phyloP scores from a whole-genome alignment of 2,329 filamentous ascomycete species.

The Arthrobotrys iridis region DNA sequence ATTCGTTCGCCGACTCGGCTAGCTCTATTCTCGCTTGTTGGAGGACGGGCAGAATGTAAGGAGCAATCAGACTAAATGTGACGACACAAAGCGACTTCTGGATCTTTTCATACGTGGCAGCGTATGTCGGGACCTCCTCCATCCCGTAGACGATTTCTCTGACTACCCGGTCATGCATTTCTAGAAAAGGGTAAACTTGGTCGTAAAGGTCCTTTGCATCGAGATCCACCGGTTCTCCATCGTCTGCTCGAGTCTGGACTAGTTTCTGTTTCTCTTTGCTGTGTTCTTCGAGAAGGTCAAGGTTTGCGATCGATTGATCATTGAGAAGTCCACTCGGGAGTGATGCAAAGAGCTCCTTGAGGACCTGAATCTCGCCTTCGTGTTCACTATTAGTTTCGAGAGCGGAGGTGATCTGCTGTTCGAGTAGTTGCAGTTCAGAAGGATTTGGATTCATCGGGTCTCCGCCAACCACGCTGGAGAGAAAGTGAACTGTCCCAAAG shows the following conservation, averaged over 20 bases:
- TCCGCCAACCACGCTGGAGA: constrained; percentile 75
- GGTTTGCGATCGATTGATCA: constrained; percentile 78
- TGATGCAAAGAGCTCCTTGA: constrained; percentile 83
- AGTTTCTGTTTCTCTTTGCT: constrained; percentile 69
- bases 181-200: constrained; percentile 87
- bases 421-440: constrained; percentile 86
- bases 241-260: constrained; percentile 66
- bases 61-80: constrained; percentile 89
- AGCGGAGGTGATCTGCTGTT: constrained; percentile 88
- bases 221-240: constrained; percentile 83
- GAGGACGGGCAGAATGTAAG: constrained; percentile 76
- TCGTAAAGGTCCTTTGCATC: constrained; percentile 76
- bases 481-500: constrained; percentile 83
- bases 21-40: constrained; percentile 45
- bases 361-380: constrained; percentile 83
- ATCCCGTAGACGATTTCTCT: constrained; percentile 79
- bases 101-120: constrained; percentile 71
- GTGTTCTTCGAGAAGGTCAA: constrained; percentile 74
- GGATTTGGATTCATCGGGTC: constrained; percentile 90
- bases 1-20: constrained; percentile 45
- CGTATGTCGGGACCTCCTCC: constrained; percentile 78
- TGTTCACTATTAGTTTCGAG: constrained; percentile 79
- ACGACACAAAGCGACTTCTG: constrained; percentile 88
- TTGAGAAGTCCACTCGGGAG: constrained; percentile 80
- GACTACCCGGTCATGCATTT: constrained; percentile 90